Conservation (phyloP, 257 asterid species). For the Galeopsis tetrahit region DNA sequence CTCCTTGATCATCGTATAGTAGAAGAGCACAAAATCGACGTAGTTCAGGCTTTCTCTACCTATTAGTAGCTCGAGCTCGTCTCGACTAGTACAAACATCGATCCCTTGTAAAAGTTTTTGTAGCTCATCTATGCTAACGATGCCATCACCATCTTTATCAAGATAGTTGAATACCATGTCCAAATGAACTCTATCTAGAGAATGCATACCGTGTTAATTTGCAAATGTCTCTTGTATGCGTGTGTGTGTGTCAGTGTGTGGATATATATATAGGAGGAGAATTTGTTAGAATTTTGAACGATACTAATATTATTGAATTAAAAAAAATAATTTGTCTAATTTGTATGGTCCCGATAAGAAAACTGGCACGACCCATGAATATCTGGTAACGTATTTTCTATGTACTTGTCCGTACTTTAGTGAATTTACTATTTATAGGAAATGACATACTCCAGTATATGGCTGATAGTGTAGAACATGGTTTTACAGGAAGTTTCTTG, state of each 20-base stretch:
- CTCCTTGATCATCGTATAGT: constrained; percentile 40
- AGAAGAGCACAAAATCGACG: constrained; percentile 52
- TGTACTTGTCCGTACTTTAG: neutral
- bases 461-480: too few relatives aligned
- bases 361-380: neutral
- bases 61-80: constrained; percentile 52
- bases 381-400: neutral
- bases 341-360: constrained; percentile 2
- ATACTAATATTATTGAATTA: neutral
- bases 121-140: constrained; percentile 50
- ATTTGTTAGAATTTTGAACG: neutral
- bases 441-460: too few relatives aligned
- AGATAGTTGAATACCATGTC: constrained; percentile 54
- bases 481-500: too few relatives aligned
- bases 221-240: neutral
- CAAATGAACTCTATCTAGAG: constrained; percentile 38
- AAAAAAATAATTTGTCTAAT: neutral
- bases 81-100: constrained; percentile 35
- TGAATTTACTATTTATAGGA: too few relatives aligned
- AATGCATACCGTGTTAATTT: constrained; percentile 36
- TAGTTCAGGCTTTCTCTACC: constrained; percentile 43
- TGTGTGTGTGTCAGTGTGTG: neutral
- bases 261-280: constrained; percentile 6
- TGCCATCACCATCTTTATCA: constrained; percentile 51
- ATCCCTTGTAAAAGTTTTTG: constrained; percentile 37